phyloP scores from a whole-genome alignment of 129 eudicot genomes.

The Kitagawia praeruptora region DNA sequence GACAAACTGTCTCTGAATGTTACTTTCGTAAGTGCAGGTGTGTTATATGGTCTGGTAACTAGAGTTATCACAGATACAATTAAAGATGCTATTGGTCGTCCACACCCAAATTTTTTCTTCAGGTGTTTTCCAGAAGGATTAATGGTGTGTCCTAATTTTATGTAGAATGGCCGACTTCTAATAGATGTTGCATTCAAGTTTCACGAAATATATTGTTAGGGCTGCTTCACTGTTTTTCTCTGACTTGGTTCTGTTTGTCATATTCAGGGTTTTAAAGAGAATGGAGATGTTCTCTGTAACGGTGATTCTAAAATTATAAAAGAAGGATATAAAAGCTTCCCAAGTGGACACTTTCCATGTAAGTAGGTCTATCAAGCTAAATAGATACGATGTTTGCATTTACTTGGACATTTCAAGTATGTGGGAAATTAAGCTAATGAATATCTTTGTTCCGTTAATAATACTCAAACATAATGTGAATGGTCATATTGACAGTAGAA shows the following conservation, averaged over 20 bases:
- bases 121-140: conserved; percentile 87
- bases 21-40: conserved; percentile 33
- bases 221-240: background rate
- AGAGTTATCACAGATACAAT: conserved; percentile 82
- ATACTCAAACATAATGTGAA: background rate
- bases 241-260: conserved; percentile 10
- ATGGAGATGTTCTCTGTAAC: conserved; percentile 55
- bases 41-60: conserved; percentile 56
- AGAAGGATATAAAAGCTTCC: conserved; percentile 93
- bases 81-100: conserved; percentile 90
- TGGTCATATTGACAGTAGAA: background rate
- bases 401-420: background rate
- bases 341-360: conserved; percentile 80
- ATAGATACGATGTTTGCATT: background rate
- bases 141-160: conserved; percentile 39
- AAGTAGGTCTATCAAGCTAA: conserved; percentile 17
- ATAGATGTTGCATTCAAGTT: too few species aligned
- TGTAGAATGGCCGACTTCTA: background rate
- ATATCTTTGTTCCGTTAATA: background rate
- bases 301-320: conserved; percentile 64
- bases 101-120: conserved; percentile 92
- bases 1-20: background rate
- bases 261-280: conserved; percentile 38
- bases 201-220: background rate
- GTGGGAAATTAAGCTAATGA: background rate